Conservation (phyloP, 352 stramenopile genomes). For the Phytophthora cajani region DNA sequence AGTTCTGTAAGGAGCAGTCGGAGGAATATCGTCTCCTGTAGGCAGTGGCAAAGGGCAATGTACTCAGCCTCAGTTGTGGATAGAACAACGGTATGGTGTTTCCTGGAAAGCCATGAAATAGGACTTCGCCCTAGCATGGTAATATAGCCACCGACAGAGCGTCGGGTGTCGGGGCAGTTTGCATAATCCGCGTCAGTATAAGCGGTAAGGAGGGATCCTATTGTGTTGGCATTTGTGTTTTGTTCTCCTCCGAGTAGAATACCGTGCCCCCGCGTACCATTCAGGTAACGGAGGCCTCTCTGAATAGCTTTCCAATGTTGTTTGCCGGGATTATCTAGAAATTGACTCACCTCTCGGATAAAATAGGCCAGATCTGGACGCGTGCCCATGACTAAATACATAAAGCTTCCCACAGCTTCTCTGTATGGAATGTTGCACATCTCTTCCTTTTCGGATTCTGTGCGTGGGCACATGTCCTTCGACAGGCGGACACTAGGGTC, state of each 20-base stretch:
- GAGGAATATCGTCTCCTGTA: background rate
- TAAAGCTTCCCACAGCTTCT: background rate
- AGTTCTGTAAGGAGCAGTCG: background rate
- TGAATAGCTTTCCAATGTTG: background rate
- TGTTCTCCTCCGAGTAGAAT: background rate
- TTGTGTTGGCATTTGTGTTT: background rate
- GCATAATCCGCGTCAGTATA: background rate
- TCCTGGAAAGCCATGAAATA: too few relatives aligned
- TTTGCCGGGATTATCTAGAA: slow-evolving; percentile 2
- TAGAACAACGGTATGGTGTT: background rate
- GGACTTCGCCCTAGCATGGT: background rate
- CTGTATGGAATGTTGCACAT: background rate
- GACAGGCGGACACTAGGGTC: background rate
- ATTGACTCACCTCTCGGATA: background rate
- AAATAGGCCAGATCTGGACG: background rate
- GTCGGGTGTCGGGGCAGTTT: background rate
- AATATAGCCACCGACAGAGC: background rate
- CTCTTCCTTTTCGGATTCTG: background rate
- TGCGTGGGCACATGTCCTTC: background rate
- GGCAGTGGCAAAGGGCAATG: background rate
- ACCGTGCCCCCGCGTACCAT: too few relatives aligned
- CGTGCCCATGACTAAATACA: background rate
- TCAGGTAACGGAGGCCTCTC: too few relatives aligned
- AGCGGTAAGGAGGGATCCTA: background rate
- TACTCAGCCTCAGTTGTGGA: background rate